Percentiles rank a stretch among this genome's conserved stretches.
Conservation (phyloP, 495 filamentous ascomycete genomes). For the Lasiosphaeria hispida region DNA sequence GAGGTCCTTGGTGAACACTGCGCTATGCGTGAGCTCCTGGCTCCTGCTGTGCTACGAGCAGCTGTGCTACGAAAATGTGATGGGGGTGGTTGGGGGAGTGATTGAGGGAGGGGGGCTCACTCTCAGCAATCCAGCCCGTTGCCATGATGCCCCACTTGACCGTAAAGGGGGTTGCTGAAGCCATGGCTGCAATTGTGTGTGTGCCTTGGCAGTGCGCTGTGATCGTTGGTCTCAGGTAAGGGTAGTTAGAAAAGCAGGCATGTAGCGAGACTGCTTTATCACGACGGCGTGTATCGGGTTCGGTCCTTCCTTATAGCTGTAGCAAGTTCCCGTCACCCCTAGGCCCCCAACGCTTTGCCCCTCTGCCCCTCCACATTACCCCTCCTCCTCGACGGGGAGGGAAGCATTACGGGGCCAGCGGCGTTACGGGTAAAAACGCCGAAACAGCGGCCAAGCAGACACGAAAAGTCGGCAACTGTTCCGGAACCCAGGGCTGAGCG, state of each 20-base stretch:
- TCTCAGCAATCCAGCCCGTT: constrained; percentile 75
- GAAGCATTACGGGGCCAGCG: constrained; percentile 24
- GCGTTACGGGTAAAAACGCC: constrained; percentile 33
- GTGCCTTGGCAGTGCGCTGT: not conserved
- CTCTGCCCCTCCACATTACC: constrained; percentile 10
- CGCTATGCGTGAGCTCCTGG: not conserved
- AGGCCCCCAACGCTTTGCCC: not conserved
- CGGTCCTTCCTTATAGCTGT: too few relatives aligned
- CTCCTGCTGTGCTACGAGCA: too few relatives aligned
- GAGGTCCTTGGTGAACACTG: constrained; percentile 74
- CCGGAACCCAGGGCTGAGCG: not conserved
- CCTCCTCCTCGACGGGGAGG: constrained; percentile 7
- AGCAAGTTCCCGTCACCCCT: too few relatives aligned
- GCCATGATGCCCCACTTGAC: constrained; percentile 81
- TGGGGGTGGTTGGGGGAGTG: not conserved
- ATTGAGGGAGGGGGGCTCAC: constrained; percentile 38
- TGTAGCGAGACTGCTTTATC: too few relatives aligned
- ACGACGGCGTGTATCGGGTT: too few relatives aligned
- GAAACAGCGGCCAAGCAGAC: constrained; percentile 17
- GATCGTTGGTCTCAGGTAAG: not conserved
- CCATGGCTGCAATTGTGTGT: constrained; percentile 27
- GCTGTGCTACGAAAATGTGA: not conserved
- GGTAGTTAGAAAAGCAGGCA: not conserved
- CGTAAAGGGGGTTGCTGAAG: constrained; percentile 52
- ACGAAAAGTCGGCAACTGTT: constrained; percentile 10